phyloP scores from a whole-genome alignment of 176 grass and related monocot genomes.

The Eleusine coracana region DNA sequence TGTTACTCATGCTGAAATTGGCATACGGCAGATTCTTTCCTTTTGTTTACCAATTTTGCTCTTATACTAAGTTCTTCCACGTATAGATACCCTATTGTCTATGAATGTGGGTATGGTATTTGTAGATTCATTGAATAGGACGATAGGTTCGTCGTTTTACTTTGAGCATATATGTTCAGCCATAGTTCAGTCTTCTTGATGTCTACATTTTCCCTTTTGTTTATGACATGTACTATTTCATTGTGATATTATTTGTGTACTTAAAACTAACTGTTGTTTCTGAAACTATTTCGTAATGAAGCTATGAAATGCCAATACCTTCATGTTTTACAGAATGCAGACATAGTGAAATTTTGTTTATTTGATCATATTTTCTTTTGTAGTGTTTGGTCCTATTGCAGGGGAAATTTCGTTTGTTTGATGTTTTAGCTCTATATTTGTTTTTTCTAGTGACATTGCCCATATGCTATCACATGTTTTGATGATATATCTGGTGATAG shows the following conservation, averaged over 20 bases:
- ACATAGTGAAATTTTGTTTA: background rate
- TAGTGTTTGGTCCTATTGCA: background rate
- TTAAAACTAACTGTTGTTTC: conserved; percentile 13
- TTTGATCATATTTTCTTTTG: background rate
- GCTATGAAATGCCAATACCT: background rate
- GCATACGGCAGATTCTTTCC: background rate
- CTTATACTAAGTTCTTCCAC: conserved; percentile 4
- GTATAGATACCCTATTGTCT: background rate
- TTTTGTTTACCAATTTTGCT: conserved; percentile 12
- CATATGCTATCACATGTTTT: conserved; percentile 19
- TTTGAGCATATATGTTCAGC: background rate
- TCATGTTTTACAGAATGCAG: background rate
- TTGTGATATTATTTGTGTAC: conserved; percentile 6
- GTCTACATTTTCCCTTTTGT: background rate
- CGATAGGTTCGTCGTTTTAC: background rate
- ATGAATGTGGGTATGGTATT: background rate
- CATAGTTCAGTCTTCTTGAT: background rate
- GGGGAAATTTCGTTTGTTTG: conserved; percentile 10
- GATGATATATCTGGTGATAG: conserved; percentile 12
- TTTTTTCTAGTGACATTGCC: background rate
- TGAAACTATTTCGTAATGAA: background rate
- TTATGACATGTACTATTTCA: background rate
- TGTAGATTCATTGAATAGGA: conserved; percentile 20
- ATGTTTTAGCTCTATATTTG: background rate
- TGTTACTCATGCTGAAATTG: conserved; percentile 29